Percentiles rank a stretch among this genome's conserved stretches.
These are phyloP conservation scores for Sporisorium reilianum DNA, from an alignment of 1,284 basidiomycete species.

Conservation along the genomic window DNA sequence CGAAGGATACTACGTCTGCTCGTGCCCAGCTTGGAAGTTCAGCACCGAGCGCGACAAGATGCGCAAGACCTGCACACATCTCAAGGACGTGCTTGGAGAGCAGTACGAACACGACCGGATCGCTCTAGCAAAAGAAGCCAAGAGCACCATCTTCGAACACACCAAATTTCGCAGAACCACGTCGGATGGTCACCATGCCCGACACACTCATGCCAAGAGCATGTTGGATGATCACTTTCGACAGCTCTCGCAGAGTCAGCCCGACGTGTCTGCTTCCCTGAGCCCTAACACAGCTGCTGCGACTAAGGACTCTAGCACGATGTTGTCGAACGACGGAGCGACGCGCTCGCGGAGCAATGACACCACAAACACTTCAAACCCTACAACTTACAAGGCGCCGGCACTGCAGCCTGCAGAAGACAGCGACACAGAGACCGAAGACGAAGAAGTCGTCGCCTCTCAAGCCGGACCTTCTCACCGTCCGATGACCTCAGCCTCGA, in stretches of 20 bases:
- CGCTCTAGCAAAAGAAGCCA: slow-evolving; percentile 24
- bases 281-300: neutral
- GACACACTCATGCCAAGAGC: slow-evolving; percentile 39
- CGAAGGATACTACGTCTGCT: slow-evolving; percentile 72
- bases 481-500: neutral
- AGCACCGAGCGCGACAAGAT: slow-evolving; percentile 73
- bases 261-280: slow-evolving; percentile 1
- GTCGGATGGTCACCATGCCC: slow-evolving; percentile 28
- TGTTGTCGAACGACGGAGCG: neutral
- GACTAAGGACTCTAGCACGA: neutral
- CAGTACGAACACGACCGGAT: slow-evolving; percentile 72
- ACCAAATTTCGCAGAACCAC: slow-evolving; percentile 30
- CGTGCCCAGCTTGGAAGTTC: slow-evolving; percentile 71
- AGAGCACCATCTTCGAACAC: slow-evolving; percentile 41
- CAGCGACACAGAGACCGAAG: slow-evolving; percentile 43
- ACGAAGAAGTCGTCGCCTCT: slow-evolving; percentile 20
- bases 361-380: neutral
- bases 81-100: slow-evolving; percentile 75
- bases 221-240: slow-evolving; percentile 40
- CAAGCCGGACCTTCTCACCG: neutral
- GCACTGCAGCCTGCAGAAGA: neutral
- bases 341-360: no score
- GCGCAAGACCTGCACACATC: slow-evolving; percentile 76
- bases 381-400: neutral
- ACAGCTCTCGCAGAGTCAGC: slow-evolving; percentile 39